Conservation (phyloP, 2,329 filamentous ascomycete genomes). For the Cercospora citrullina region DNA sequence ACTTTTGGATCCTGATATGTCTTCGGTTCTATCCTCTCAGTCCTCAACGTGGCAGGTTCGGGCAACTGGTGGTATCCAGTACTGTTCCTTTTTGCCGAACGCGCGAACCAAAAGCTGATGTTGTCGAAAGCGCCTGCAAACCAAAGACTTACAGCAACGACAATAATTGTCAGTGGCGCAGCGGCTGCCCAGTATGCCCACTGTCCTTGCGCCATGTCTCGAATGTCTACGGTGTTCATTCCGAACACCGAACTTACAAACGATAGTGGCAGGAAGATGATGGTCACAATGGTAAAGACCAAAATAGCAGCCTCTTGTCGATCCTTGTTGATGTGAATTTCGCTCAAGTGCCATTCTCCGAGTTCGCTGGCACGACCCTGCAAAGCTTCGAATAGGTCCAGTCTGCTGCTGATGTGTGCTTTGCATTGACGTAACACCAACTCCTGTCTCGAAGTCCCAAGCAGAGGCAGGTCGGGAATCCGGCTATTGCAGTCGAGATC, state of each 20-base stretch:
- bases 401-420: constrained; percentile 12
- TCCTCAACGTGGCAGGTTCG: background rate
- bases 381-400: constrained; percentile 16
- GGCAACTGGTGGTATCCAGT: background rate
- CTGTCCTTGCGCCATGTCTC: constrained; percentile 15
- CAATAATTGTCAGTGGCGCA: constrained; percentile 12
- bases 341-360: constrained; percentile 17
- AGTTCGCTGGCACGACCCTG: constrained; percentile 15
- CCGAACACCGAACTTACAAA: constrained; percentile 48
- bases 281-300: constrained; percentile 47
- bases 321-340: constrained; percentile 21
- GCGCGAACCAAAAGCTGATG: constrained; percentile 5
- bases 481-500: constrained; percentile 10
- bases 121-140: constrained; percentile 18
- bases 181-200: constrained; percentile 18
- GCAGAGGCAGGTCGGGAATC: background rate
- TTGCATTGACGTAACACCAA: constrained; percentile 12
- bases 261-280: constrained; percentile 46
- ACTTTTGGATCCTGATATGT: background rate
- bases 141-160: constrained; percentile 17
- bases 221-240: constrained; percentile 42
- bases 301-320: constrained; percentile 27
- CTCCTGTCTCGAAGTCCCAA: constrained; percentile 11
- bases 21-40: background rate
- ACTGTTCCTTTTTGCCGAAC: background rate